Evolutionary conservation across 208 protist genomes (phyloP).

Genomic region (Acanthamoeba rhysodes): DNA sequence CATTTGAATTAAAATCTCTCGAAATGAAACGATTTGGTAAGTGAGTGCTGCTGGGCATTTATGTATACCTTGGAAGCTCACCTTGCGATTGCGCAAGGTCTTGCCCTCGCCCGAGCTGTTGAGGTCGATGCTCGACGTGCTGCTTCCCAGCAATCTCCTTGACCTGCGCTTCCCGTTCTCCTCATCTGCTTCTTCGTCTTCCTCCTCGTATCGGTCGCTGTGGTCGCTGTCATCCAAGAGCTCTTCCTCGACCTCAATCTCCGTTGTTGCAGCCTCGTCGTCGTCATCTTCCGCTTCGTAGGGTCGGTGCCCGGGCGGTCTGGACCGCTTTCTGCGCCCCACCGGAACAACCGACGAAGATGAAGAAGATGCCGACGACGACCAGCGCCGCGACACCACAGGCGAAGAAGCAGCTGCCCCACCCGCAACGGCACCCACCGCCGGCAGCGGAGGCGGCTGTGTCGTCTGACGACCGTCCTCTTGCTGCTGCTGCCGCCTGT

Average conservation of each 20-base stretch:
- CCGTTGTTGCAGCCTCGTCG: not conserved
- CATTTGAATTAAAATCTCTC: not conserved
- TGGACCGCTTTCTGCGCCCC: not conserved
- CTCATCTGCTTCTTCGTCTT: not conserved
- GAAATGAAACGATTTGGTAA: not conserved
- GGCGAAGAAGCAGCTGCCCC: no score
- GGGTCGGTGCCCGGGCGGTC: not conserved
- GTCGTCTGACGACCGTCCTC: no score
- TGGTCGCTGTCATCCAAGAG: not conserved
- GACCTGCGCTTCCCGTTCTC: not conserved
- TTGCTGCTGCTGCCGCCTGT: no score
- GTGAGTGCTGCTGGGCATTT: no score
- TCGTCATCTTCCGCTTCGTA: slow-evolving; percentile 7
- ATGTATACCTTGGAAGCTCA: not conserved
- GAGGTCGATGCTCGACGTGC: not conserved
- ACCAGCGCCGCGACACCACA: no score
- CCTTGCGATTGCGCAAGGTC: not conserved
- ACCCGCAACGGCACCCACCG: no score
- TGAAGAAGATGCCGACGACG: not conserved
- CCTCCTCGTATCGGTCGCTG: not conserved
- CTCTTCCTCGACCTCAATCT: not conserved
- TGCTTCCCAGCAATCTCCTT: not conserved
- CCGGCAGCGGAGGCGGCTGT: no score
- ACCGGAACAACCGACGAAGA: not conserved
- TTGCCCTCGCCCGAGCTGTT: not conserved